These are phyloP conservation scores for Hanseniaspora gamundiae DNA, from an alignment of 1,139 yeast genomes.

Conservation along the genomic window DNA sequence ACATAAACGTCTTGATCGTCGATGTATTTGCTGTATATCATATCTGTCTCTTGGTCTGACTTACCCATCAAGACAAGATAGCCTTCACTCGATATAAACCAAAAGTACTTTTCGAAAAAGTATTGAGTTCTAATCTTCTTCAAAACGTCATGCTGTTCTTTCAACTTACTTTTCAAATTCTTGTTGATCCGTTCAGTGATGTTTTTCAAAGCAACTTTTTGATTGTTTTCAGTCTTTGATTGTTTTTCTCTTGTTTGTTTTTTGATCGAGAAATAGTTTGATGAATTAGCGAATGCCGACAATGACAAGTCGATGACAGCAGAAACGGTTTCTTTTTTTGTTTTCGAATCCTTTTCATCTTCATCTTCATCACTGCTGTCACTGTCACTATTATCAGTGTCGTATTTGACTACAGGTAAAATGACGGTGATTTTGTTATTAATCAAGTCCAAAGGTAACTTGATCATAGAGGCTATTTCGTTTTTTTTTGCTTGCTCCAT, in stretches of 20 bases:
- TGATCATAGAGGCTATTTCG: conserved; percentile 45
- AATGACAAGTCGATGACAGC: conserved; percentile 57
- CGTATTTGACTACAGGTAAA: conserved; percentile 35
- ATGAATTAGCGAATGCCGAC: conserved; percentile 84
- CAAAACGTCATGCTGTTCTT: conserved; percentile 50
- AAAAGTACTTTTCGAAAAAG: conserved; percentile 89
- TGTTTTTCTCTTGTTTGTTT: conserved; percentile 71
- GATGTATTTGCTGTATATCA: conserved; percentile 69
- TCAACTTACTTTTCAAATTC: conserved; percentile 57
- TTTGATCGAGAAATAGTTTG: conserved; percentile 71
- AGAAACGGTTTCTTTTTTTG: conserved; percentile 25
- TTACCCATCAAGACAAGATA: conserved; percentile 80
- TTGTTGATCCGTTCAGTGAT: conserved; percentile 70
- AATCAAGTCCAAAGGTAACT: conserved; percentile 57
- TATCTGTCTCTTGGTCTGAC: conserved; percentile 73
- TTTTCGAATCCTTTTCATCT: conserved; percentile 10
- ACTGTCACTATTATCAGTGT: conserved; percentile 10
- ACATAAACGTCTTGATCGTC: conserved; percentile 61
- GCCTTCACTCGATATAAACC: conserved; percentile 89
- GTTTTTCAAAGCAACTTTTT: conserved; percentile 67
- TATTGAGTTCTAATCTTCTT: conserved; percentile 58
- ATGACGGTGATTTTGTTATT: conserved; percentile 54
- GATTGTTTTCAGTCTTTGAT: conserved; percentile 66
- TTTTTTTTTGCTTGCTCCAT: conserved; percentile 62
- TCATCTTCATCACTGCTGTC: conserved; percentile 16